Base-by-base conservation (phyloP, 768 basidiomycete genomes). In the Suillus sp. region DNA sequence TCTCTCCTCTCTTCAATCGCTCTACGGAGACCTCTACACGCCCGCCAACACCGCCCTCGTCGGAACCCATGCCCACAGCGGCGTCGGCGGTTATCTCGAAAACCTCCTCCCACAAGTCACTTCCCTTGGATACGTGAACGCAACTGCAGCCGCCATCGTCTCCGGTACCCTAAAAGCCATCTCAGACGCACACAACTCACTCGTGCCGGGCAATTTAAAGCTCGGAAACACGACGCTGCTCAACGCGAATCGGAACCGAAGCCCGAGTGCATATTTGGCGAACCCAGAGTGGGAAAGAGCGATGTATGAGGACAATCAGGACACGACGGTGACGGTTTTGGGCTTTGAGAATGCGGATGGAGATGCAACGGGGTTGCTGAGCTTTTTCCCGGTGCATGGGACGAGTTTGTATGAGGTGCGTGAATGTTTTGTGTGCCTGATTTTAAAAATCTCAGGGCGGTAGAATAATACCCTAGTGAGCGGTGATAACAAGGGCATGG, bases 401-500 rank as follows among this genome's bases (percentile, higher is more conserved):
- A 93, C 91, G 18, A 90, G 89, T 66, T 68, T 92, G n/a, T 92
- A 92, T 68, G 81, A 86, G 77, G 91, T 91, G 62, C 13, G 40
- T 47, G 32, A 11, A 6, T 20, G 27, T 60, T 32, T 47, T 45
- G 34, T 20, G 2, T 34, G 18, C 11, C 9, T 43, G 1, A 6
- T 3, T 63, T 53, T 9, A 40, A 7, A 48, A 20, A 32, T n/a
- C 14, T 22, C 38, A 20, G 40, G 48, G 22, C 9, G 20, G 32
- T 66, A 92, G 89, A 93, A 93, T 71, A 93, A 92, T 66, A 92
- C 91, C 1, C 78, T 92, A n/a, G 83, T 93, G 35, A 92, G 90
- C 72, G 75, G 82, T 3, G 92, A 93, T 74, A 93, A 93, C 78
- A 93, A 93, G 72, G 92, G 92, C 45, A 92, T 93, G 90, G 90